Evolutionary conservation across 768 basidiomycete species (phyloP), one percentile per base, ranked within the genome.

Genomic region (Pleurotus cornucopiae): DNA sequence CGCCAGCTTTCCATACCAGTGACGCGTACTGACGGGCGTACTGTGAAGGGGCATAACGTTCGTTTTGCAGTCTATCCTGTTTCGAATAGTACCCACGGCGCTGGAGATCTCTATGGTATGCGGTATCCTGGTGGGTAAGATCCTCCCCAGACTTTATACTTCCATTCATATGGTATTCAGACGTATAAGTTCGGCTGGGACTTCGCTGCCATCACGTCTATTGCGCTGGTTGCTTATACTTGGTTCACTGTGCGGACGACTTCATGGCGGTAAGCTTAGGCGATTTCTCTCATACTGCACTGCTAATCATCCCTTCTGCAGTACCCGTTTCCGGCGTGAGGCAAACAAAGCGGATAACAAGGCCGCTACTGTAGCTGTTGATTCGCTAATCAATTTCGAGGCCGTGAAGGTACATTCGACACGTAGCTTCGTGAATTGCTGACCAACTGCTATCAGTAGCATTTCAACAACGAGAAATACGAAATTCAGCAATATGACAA

Each of bases 161-260:
- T 23, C 30, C 46, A 38, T 25, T 60, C 18, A 34, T 26, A 37
- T 55, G 40, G 39, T 23, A 20, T 48, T 39, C 51, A 97, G 94
- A 95, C 93, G 1, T 98, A 91, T 65, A 96, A 98, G 67, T 99
- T 97, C 64, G 97, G 97, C 6, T 94, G 89, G 88, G 88, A 97
- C 67, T 99, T 95, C 70, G 96, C 97, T 3, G 92, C 89, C 2
- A 85, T 98, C 45, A 98, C 95, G 0, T 78, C 84, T 1, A 69
- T 81, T 1, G 91, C 96, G 0, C 84, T 99, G 78, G 89, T 80
- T 2, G 83, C 89, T 3, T 99, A 99, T 67, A 91, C 94, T 0
- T 98, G 94, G 94, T 99, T 96, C 67, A 99, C 97, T 1, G 86
- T 99, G 34, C 83, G 85, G 47, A 98, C 97, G 1, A 99, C 97